Evolutionary conservation across 345 rosid species (phyloP).

Genomic region (Jatropha curcas): DNA sequence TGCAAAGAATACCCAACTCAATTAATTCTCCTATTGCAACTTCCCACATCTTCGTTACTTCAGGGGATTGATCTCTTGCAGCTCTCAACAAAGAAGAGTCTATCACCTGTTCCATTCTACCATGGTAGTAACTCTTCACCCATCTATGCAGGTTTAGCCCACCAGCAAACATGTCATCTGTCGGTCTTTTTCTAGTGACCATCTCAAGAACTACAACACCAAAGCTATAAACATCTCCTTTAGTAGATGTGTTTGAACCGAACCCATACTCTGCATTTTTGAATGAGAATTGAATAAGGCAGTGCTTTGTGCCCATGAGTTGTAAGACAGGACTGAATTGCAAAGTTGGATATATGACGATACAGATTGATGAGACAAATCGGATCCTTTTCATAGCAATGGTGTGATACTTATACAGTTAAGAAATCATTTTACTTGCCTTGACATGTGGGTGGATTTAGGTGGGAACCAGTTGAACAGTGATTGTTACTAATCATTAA

Average conservation of each 20-base stretch:
- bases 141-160: constrained; percentile 51
- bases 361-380: not conserved
- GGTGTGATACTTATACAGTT: not conserved
- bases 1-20: constrained; percentile 60
- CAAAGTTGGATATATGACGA: not conserved
- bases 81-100: constrained; percentile 48
- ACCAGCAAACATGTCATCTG: constrained; percentile 45
- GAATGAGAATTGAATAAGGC: not conserved
- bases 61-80: constrained; percentile 39
- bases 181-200: constrained; percentile 56
- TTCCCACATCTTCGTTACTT: constrained; percentile 53
- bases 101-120: constrained; percentile 40
- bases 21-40: constrained; percentile 44
- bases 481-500: not conserved
- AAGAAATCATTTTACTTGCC: not conserved
- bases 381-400: not conserved
- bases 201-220: constrained; percentile 58
- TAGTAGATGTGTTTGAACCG: constrained; percentile 49
- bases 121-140: constrained; percentile 45
- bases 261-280: constrained; percentile 47
- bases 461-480: not conserved
- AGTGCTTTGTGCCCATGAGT: not conserved
- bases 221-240: constrained; percentile 63
- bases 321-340: not conserved
- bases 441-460: not conserved